Evolutionary conservation across 495 filamentous ascomycete genomes (phyloP).

Genomic region (Penicillium coprophilum): DNA sequence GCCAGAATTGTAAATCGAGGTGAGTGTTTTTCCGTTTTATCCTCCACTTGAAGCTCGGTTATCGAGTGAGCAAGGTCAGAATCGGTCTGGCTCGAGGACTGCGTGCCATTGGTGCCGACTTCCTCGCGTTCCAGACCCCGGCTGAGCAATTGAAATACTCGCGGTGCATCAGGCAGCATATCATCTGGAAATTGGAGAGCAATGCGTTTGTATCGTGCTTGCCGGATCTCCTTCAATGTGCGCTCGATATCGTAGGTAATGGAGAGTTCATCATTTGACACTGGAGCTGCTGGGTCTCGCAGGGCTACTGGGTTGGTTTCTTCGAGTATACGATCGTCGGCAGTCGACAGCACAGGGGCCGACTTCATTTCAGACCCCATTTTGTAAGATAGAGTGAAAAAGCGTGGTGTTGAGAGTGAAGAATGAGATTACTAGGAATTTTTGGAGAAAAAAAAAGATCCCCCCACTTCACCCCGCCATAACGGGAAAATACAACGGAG

Average conservation of each 20-base stretch:
- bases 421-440: conserved; percentile 10
- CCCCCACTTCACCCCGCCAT: conserved; percentile 43
- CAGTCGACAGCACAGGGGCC: conserved; percentile 83
- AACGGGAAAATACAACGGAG: conserved; percentile 31
- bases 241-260: conserved; percentile 83
- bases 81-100: conserved; percentile 15
- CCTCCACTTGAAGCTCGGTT: conserved; percentile 33
- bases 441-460: conserved; percentile 24
- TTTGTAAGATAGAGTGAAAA: conserved; percentile 16
- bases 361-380: conserved; percentile 43
- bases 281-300: conserved; percentile 27
- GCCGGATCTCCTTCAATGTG: conserved; percentile 71
- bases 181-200: conserved; percentile 93
- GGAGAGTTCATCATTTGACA: conserved; percentile 69
- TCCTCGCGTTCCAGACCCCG: conserved; percentile 53
- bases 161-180: conserved; percentile 81
- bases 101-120: conserved; percentile 16
- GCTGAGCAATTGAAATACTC: conserved; percentile 69
- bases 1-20: conserved; percentile 80
- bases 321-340: conserved; percentile 77
- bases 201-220: conserved; percentile 69
- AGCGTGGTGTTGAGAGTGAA: conserved; percentile 2
- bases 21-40: conserved; percentile 28
- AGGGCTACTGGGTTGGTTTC: conserved; percentile 36
- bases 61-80: conserved; percentile 27